Evolutionary conservation across 2,329 filamentous ascomycete species (phyloP), one percentile per base, ranked within the genome.

Genomic region (Cercospora zeae-maydis): DNA sequence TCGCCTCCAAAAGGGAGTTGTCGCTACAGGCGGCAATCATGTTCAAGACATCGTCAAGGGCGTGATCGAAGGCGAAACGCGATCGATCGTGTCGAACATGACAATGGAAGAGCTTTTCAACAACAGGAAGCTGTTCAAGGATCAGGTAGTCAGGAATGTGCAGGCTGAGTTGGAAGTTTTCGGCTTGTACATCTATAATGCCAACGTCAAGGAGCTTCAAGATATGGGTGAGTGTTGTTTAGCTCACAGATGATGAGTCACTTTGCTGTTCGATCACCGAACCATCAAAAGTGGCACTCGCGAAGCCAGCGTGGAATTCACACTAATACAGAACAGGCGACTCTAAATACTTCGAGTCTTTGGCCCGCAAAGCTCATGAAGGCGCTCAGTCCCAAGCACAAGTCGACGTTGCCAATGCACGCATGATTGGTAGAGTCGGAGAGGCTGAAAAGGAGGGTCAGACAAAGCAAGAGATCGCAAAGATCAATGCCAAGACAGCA

Each of bases 51-150:
- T 96, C 65, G 88, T 96, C 76, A 93, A 92, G 76, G 91, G 91
- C 64, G 92, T 96, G 75, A 95, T 96, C 69, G 91, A 96, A 75
- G 92, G 92, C 65, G 92, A 96, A 76, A 93, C 90, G 0, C 85
- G 92, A 63, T 89, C 91, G 5, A 86, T 96, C 58, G 90, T 96
- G 45, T 91, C 88, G 0, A 88, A 86, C 69, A 93, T 96, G 90
- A 93, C 90, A n/a, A 93, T 95, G 89, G 91, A 93, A 74, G 91
- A 95, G 76, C 90, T 96, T 63, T 93, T 93, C 76, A 88, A 87
- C 64, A 88, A 91, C 45, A 61, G 70, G 0, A 66, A 70, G n/a
- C 49, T 70, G 16, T 72, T 72, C 66, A 70, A 71, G 59, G 49
- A 84, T 83, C 68, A 87, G 68, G 82, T 85, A 68, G 79, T 80